Evolutionary conservation across 169 alveolate genomes (phyloP).

Genomic region (Perkinsus chesapeaki): DNA sequence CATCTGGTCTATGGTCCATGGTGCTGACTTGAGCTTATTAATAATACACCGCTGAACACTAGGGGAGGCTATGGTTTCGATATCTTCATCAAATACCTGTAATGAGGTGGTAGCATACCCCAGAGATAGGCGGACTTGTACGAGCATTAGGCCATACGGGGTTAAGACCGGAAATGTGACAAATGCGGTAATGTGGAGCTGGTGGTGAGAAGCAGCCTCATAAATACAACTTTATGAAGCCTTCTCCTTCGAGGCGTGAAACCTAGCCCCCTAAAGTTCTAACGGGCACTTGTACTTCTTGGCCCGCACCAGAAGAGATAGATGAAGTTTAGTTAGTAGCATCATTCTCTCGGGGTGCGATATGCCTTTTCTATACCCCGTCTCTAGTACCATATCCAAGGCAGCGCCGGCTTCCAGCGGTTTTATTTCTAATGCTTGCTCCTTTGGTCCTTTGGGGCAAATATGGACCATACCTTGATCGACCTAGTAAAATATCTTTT

Average conservation of each 20-base stretch:
- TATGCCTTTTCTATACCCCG: background rate
- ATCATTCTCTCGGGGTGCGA: background rate
- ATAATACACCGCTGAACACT: background rate
- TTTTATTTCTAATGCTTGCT: background rate
- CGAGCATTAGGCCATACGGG: too few relatives aligned
- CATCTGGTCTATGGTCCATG: background rate
- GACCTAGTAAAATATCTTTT: background rate
- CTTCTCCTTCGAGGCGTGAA: too few relatives aligned
- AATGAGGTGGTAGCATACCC: background rate
- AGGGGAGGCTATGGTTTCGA: background rate
- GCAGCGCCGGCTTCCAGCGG: background rate
- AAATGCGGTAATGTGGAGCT: too few relatives aligned
- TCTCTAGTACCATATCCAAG: background rate
- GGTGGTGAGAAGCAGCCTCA: too few relatives aligned
- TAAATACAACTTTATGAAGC: too few relatives aligned
- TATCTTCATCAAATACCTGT: background rate
- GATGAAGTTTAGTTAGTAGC: too few relatives aligned
- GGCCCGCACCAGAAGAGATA: too few relatives aligned
- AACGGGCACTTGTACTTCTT: too few relatives aligned
- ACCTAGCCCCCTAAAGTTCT: too few relatives aligned
- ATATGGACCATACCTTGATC: background rate
- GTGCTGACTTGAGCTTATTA: background rate
- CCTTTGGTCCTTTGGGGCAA: background rate
- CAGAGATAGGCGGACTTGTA: background rate
- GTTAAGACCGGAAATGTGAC: too few relatives aligned